phyloP scores from a whole-genome alignment of 2,329 filamentous ascomycete genomes.

The Aschersonia sp. region DNA sequence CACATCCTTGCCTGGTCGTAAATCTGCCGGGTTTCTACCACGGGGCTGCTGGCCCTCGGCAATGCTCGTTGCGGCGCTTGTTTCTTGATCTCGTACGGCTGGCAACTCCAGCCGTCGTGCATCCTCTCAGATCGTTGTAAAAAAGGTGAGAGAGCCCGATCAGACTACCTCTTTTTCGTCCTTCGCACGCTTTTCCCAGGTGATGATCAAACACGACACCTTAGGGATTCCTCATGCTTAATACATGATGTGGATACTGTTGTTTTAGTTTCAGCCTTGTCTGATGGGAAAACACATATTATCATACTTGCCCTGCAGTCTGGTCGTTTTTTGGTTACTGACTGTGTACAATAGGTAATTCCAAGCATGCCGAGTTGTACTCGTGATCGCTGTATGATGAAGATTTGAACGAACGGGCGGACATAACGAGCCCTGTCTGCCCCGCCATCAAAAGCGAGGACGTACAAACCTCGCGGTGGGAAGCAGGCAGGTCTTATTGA shows the following conservation, averaged over 20 bases:
- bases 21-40: no score
- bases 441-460: slow-evolving; percentile 35
- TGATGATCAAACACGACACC: slow-evolving; percentile 48
- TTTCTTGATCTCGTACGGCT: no score
- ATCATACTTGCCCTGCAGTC: no score
- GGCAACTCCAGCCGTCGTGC: no score
- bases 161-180: background rate
- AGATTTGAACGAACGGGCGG: slow-evolving; percentile 56
- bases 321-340: no score
- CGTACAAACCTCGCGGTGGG: slow-evolving; percentile 48
- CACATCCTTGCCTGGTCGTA: no score
- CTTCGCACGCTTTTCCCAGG: slow-evolving; percentile 3
- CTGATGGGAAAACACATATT: slow-evolving; percentile 31
- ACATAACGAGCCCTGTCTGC: slow-evolving; percentile 43
- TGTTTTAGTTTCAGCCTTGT: slow-evolving; percentile 54
- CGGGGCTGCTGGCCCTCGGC: no score
- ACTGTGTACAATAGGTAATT: slow-evolving; percentile 25
- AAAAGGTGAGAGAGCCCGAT: no score
- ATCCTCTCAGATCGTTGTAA: no score
- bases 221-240: slow-evolving; percentile 56
- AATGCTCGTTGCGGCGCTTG: no score
- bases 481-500: slow-evolving; percentile 39
- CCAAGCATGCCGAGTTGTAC: slow-evolving; percentile 1
- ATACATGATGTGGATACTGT: slow-evolving; percentile 49
- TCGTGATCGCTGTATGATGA: slow-evolving; percentile 35